phyloP scores from a whole-genome alignment of 2,329 filamentous ascomycete species.

The Rhynchosporium graminicola region DNA sequence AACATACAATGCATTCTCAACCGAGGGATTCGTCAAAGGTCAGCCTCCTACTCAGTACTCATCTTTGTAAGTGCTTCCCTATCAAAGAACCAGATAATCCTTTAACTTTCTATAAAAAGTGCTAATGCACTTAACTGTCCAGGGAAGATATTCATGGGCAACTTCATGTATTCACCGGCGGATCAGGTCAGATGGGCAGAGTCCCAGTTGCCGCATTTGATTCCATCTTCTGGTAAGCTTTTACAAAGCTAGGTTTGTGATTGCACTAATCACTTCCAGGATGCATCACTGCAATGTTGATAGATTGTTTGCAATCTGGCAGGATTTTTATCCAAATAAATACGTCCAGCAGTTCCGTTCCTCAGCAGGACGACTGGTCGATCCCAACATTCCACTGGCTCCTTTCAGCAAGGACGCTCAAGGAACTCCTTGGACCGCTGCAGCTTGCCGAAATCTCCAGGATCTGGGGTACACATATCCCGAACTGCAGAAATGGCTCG shows the following conservation, averaged over 20 bases:
- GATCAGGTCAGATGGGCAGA: constrained; percentile 43
- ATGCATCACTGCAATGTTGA: constrained; percentile 59
- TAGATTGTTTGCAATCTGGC: constrained; percentile 55
- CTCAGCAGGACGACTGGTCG: constrained; percentile 14
- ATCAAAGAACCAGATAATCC: too few relatives aligned
- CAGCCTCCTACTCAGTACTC: constrained; percentile 24
- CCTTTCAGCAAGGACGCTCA: constrained; percentile 21
- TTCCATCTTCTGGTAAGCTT: constrained; percentile 44
- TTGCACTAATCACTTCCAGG: constrained; percentile 17
- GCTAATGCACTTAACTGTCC: background rate
- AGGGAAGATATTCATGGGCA: constrained; percentile 46
- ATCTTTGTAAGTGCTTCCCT: constrained; percentile 38
- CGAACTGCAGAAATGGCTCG: constrained; percentile 43
- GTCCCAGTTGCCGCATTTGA: constrained; percentile 47
- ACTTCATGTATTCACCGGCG: constrained; percentile 45
- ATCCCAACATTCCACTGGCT: constrained; percentile 16
- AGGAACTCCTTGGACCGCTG: constrained; percentile 20
- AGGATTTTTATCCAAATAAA: constrained; percentile 43
- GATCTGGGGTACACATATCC: constrained; percentile 28
- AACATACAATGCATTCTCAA: constrained; percentile 21
- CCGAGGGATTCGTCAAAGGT: constrained; percentile 15
- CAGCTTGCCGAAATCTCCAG: constrained; percentile 12
- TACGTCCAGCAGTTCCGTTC: constrained; percentile 35
- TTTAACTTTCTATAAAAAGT: background rate
- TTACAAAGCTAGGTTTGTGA: background rate